Evolutionary conservation across 208 protist species (phyloP), one percentile per base, ranked within the genome.

Genomic region (Balamuthia mandrillaris): DNA sequence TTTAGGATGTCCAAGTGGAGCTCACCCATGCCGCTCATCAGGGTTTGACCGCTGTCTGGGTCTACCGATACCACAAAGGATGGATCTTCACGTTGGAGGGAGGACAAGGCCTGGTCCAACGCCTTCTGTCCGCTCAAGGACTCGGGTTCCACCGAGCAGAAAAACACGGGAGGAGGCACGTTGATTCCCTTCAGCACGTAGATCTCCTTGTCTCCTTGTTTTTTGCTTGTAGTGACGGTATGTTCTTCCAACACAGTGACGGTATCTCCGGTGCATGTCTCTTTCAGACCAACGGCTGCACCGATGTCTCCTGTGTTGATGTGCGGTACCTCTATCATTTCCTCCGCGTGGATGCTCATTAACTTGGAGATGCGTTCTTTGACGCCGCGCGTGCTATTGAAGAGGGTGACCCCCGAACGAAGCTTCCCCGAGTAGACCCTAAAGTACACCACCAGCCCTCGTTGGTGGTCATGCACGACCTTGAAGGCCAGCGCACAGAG

Each of bases 401-500:
- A 70, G 35, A 97, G 42, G n/a, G 49, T 82, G 81, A 88, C 93
- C 21, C 93, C 91, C 4, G 92, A 89, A 21, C 63, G 89, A 24
- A 97, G 60, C 45, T 82, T 75, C 44, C 96, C 96, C 47, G 92
- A 96, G 90, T 97, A 97, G 2, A 98, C 93, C 41, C 96, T 93
- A 37, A 97, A 70, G 82, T 96, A 97, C 4, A 96, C 94, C 41
- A 98, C 92, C 18, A 95, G 89, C 18, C 92, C 90, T 9, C 94
- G 91, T 79, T 86, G 54, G 90, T 93, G 77, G 93, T 96, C 85
- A 44, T 87, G 61, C 24, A 90, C 63, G 56, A 85, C 79, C 91
- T 98, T 98, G 88, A 97, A 98, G 45, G 93, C 96, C 18, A 98
- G 86, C 12, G 95, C 95, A 35, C 95, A 84, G 10, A 92, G 56